Evolutionary conservation across 2,329 filamentous ascomycete species (phyloP).

Genomic region (Pseudonectria buxi): DNA sequence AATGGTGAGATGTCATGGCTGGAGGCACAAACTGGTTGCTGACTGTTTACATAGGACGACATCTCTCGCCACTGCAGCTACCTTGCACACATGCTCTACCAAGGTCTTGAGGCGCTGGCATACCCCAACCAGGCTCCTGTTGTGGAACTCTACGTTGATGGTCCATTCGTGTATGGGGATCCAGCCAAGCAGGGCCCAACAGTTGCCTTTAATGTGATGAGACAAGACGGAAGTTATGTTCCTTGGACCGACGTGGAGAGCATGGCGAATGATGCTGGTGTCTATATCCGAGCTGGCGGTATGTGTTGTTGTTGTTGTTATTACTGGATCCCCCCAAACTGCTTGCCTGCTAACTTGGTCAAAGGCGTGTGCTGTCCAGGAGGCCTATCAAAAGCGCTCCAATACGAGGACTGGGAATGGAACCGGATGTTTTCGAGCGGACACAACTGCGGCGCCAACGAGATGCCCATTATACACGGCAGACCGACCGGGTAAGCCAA

Average conservation of each 20-base stretch:
- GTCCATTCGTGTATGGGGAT: conserved; percentile 39
- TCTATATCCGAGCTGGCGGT: conserved; percentile 55
- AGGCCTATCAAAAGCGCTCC: conserved; percentile 38
- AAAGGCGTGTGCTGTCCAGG: conserved; percentile 44
- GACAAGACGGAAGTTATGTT: conserved; percentile 45
- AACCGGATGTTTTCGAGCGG: conserved; percentile 48
- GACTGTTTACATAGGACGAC: conserved; percentile 24
- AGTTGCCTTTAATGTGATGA: conserved; percentile 56
- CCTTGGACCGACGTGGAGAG: conserved; percentile 54
- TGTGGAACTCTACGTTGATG: conserved; percentile 49
- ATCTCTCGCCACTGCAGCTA: conserved; percentile 52
- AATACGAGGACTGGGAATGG: conserved; percentile 49
- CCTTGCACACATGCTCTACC: conserved; percentile 44
- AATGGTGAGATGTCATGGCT: conserved; percentile 30
- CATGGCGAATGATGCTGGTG: conserved; percentile 45
- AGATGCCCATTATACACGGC: conserved; percentile 45
- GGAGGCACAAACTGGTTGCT: background rate
- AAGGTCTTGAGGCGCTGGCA: conserved; percentile 38
- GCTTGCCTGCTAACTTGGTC: conserved; percentile 1
- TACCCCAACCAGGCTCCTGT: conserved; percentile 48
- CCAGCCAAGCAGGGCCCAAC: conserved; percentile 51
- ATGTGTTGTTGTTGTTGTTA: background rate
- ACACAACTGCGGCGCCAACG: conserved; percentile 50
- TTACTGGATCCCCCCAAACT: no score
- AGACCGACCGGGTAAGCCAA: conserved; percentile 44